These are phyloP conservation scores for Tephrocybe sp. DNA, from an alignment of 768 basidiomycete species.

Conservation along the genomic window DNA sequence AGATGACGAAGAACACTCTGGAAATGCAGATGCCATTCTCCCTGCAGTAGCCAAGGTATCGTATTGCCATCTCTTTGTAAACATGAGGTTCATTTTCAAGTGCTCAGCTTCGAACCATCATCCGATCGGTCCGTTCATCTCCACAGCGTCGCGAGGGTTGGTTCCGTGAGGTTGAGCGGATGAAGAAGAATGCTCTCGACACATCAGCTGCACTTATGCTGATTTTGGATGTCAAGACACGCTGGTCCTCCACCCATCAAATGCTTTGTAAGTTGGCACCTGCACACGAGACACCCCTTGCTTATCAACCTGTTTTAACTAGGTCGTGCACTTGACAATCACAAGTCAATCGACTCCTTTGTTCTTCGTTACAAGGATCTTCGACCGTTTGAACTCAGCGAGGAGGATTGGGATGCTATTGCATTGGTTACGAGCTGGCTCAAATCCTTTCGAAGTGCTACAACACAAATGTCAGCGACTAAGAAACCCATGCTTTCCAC, in stretches of 20 bases:
- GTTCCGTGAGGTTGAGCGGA: background rate
- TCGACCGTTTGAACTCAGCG: constrained; percentile 9
- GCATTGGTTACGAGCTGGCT: constrained; percentile 19
- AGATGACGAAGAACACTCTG: background rate
- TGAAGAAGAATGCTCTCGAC: background rate
- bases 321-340: constrained; percentile 14
- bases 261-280: background rate
- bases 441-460: constrained; percentile 20
- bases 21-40: background rate
- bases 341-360: constrained; percentile 14
- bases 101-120: too few species aligned
- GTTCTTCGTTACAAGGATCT: constrained; percentile 21
- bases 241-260: background rate
- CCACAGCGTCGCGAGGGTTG: background rate
- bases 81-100: too few species aligned
- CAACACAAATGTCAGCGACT: constrained; percentile 33
- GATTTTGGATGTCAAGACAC: background rate
- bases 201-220: background rate
- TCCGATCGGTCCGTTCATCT: too few species aligned
- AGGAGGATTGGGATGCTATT: constrained; percentile 21
- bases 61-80: too few species aligned
- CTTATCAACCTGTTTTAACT: too few species aligned
- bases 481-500: constrained; percentile 31
- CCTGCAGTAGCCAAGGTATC: too few species aligned
- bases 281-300: too few species aligned